phyloP scores from a whole-genome alignment of 257 asterid species.

The Craterostigma plantagineum region DNA sequence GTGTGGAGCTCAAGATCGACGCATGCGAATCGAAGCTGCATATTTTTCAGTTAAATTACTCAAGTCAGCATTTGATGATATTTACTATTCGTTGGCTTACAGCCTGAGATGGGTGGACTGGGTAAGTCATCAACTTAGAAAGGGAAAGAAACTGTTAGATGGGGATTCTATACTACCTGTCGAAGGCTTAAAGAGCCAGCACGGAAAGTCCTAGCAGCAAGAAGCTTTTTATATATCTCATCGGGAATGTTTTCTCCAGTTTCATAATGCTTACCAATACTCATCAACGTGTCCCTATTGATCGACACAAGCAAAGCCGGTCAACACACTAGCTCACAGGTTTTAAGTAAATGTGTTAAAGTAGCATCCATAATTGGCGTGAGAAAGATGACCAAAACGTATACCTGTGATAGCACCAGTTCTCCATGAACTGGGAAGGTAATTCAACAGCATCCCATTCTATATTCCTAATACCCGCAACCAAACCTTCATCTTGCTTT shows the following conservation, averaged over 20 bases:
- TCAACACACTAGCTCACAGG: not conserved
- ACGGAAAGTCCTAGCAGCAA: conserved; percentile 94
- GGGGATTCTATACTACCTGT: conserved; percentile 34
- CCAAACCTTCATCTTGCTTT: conserved; percentile 93
- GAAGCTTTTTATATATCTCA: conserved; percentile 80
- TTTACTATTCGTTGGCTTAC: not conserved
- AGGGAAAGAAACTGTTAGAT: not conserved
- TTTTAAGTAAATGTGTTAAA: not conserved
- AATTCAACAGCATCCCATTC: conserved; percentile 99
- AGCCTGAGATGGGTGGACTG: too few species aligned
- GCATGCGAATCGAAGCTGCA: conserved; percentile 76
- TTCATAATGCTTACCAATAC: conserved; percentile 94
- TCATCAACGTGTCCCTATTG: conserved; percentile 86
- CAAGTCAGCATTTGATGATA: not conserved
- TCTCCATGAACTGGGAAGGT: conserved; percentile 97
- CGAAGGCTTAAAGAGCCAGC: conserved; percentile 93
- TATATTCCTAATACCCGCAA: conserved; percentile 82
- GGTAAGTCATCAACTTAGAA: too few species aligned
- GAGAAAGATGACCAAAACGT: conserved; percentile 3
- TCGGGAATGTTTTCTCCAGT: conserved; percentile 89
- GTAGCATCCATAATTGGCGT: not conserved
- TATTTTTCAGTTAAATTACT: not conserved
- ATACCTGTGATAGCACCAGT: conserved; percentile 98
- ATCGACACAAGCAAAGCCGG: conserved; percentile 3
- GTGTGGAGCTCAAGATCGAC: conserved; percentile 80